Conservation (phyloP, 2,329 filamentous ascomycete species). For the Apiospora malaysiana region DNA sequence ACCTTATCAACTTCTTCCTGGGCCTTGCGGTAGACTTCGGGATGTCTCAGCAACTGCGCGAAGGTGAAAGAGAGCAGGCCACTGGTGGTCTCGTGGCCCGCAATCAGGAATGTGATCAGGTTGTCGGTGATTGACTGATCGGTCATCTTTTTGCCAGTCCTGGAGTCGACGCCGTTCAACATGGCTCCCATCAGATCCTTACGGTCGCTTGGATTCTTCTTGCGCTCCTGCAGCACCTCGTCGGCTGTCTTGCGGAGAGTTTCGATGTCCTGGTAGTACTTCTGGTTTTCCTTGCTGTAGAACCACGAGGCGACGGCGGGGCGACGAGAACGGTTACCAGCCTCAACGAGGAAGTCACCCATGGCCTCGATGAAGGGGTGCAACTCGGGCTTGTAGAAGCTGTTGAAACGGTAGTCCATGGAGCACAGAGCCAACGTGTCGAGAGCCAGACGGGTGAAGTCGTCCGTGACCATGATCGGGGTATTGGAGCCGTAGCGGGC, state of each 20-base stretch:
- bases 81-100: slow-evolving; percentile 61
- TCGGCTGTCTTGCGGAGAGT: slow-evolving; percentile 60
- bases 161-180: slow-evolving; percentile 69
- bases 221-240: slow-evolving; percentile 66
- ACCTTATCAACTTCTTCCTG: slow-evolving; percentile 60
- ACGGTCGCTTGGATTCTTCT: slow-evolving; percentile 56
- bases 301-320: slow-evolving; percentile 56
- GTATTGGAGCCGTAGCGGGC: slow-evolving; percentile 62
- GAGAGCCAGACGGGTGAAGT: slow-evolving; percentile 75
- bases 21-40: slow-evolving; percentile 51
- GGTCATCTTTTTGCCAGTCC: slow-evolving; percentile 68
- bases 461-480: slow-evolving; percentile 52
- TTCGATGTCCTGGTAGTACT: slow-evolving; percentile 61
- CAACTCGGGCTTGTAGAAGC: slow-evolving; percentile 70
- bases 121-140: slow-evolving; percentile 71
- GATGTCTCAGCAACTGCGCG: slow-evolving; percentile 57
- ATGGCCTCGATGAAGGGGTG: slow-evolving; percentile 76
- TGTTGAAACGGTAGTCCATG: slow-evolving; percentile 66
- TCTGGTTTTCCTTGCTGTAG: slow-evolving; percentile 53
- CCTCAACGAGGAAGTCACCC: slow-evolving; percentile 66
- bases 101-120: slow-evolving; percentile 54
- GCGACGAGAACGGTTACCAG: slow-evolving; percentile 55
- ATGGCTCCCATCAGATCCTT: slow-evolving; percentile 75
- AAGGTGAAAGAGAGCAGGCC: slow-evolving; percentile 56
- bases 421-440: slow-evolving; percentile 73